Percentiles rank a stretch among this genome's conserved stretches.
These are phyloP conservation scores for Multifurca ochricompacta DNA, from an alignment of 768 basidiomycete species.

Conservation along the genomic window DNA sequence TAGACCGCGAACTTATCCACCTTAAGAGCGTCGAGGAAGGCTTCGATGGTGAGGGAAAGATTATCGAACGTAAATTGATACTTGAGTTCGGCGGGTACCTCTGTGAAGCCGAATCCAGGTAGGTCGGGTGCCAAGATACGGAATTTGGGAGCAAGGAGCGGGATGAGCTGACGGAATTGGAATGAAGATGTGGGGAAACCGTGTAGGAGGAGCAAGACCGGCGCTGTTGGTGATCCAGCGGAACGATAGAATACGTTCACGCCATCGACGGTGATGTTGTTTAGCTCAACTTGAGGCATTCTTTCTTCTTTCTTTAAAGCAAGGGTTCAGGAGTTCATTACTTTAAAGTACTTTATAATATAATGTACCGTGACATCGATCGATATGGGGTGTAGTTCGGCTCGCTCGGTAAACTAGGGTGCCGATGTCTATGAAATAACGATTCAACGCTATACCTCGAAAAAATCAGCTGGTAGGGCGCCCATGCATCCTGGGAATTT, in stretches of 20 bases:
- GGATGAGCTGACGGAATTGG: conserved; percentile 43
- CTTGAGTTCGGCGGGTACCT: conserved; percentile 30
- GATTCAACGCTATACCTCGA: too few species aligned
- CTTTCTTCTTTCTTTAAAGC: not conserved
- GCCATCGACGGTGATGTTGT: conserved; percentile 29
- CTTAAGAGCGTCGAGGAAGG: conserved; percentile 34
- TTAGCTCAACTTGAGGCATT: conserved; percentile 19
- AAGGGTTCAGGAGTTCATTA: too few species aligned
- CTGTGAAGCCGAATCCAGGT: conserved; percentile 45
- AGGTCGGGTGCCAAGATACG: conserved; percentile 44
- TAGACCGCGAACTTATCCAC: conserved; percentile 38
- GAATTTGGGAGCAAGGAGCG: conserved; percentile 34
- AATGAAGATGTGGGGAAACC: conserved; percentile 43
- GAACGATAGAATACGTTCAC: conserved; percentile 39
- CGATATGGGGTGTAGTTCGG: too few species aligned
- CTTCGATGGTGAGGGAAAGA: conserved; percentile 33
- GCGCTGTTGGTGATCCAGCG: conserved; percentile 29
- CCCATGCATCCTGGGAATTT: not conserved
- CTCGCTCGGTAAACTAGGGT: too few species aligned
- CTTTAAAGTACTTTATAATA: too few species aligned
- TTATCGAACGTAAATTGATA: conserved; percentile 38
- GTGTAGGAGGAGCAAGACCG: conserved; percentile 39
- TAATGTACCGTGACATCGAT: too few species aligned
- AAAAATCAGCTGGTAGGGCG: not conserved
- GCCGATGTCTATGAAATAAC: too few species aligned